phyloP scores from a whole-genome alignment of 495 filamentous ascomycete genomes.

The Annulohypoxylon bovei region DNA sequence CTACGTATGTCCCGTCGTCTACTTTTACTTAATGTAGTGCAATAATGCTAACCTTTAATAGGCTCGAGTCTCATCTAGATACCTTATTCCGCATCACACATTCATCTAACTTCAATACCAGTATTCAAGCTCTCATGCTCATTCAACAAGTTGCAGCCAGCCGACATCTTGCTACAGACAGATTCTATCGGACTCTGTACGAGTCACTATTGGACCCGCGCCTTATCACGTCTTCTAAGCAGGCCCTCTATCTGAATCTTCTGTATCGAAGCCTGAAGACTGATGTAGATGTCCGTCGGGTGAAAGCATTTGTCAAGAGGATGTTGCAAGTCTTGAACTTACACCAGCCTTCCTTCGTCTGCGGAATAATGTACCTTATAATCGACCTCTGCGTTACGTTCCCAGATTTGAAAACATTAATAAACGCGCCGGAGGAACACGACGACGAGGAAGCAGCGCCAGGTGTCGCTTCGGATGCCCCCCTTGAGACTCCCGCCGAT shows the following conservation, averaged over 20 bases:
- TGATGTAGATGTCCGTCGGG: constrained; percentile 84
- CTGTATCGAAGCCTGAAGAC: constrained; percentile 86
- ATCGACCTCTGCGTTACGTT: constrained; percentile 81
- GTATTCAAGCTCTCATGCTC: constrained; percentile 93
- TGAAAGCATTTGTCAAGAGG: constrained; percentile 95
- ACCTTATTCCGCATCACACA: constrained; percentile 95
- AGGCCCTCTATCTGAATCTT: constrained; percentile 92
- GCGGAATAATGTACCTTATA: constrained; percentile 86
- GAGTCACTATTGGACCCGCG: constrained; percentile 93
- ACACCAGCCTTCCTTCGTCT: constrained; percentile 92
- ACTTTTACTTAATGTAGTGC: background rate
- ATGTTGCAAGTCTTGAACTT: constrained; percentile 85
- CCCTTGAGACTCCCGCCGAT: constrained; percentile 6
- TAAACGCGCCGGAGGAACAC: constrained; percentile 78
- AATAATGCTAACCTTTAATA: constrained; percentile 48
- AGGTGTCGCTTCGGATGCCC: constrained; percentile 35
- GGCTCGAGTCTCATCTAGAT: constrained; percentile 86
- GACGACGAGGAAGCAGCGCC: constrained; percentile 47
- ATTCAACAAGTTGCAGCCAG: constrained; percentile 89
- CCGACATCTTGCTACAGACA: constrained; percentile 79
- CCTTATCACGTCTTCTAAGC: constrained; percentile 89
- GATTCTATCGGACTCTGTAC: constrained; percentile 95
- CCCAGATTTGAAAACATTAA: constrained; percentile 74
- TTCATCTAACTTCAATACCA: constrained; percentile 98
- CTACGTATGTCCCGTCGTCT: constrained; percentile 63